phyloP scores from a whole-genome alignment of 2,329 filamentous ascomycete genomes.

The Camptophora hylomeconis region DNA sequence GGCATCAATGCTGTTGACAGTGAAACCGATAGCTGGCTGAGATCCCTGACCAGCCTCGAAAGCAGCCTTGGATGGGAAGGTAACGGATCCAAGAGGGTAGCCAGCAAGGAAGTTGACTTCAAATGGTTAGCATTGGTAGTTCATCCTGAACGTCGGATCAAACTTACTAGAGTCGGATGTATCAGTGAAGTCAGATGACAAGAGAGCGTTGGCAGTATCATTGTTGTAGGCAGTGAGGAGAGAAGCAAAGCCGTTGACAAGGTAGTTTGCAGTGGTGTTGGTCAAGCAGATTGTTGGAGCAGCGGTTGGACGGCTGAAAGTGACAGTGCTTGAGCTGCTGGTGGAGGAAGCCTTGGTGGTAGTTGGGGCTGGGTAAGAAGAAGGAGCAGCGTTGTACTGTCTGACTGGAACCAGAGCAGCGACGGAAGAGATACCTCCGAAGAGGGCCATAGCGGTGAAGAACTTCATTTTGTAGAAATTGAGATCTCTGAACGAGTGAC shows the following conservation, averaged over 20 bases:
- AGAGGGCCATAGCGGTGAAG: too few species aligned
- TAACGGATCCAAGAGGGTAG: constrained; percentile 19
- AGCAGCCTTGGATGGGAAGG: constrained; percentile 21
- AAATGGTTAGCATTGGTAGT: too few species aligned
- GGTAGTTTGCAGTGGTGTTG: constrained; percentile 7
- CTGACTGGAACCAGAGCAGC: constrained; percentile 1
- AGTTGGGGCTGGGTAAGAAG: too few species aligned
- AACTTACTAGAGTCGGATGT: constrained; percentile 23
- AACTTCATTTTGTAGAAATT: constrained; percentile 4
- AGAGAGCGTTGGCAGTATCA: constrained; percentile 10
- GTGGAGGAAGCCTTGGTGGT: neutral
- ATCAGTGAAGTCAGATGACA: constrained; percentile 21
- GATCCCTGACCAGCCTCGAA: constrained; percentile 20
- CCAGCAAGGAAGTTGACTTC: constrained; percentile 14
- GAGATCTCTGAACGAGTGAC: constrained; percentile 1
- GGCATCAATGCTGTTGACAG: constrained; percentile 17
- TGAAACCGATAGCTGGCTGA: constrained; percentile 21
- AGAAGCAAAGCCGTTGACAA: constrained; percentile 11
- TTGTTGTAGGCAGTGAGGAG: constrained; percentile 12
- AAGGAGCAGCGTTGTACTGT: neutral
- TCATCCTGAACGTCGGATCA: constrained; percentile 18
- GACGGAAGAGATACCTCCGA: constrained; percentile 1
- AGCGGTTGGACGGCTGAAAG: neutral
- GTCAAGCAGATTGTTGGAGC: constrained; percentile 6
- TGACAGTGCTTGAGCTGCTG: neutral